Evolutionary conservation across 306 rosid genomes (phyloP), one percentile per base, ranked within the genome.

Genomic region (Cyamopsis tetragonoloba): DNA sequence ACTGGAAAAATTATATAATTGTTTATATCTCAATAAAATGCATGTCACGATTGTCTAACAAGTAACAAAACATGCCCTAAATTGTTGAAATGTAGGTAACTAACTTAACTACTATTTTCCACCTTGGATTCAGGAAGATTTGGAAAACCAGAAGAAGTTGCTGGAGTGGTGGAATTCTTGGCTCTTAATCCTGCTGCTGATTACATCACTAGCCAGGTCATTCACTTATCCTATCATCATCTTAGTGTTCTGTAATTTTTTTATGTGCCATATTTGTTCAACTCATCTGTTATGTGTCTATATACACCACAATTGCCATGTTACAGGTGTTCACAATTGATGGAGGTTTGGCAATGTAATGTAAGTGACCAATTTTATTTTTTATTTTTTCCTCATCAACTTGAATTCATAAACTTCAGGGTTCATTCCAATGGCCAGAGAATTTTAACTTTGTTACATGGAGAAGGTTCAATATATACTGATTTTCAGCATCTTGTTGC

Each of bases 91-190:
- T 62, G 49, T 19, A 53, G 23, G 7, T 14, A 19, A 15, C 32
- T 50, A 7, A 7, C 19, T 59, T 20, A 31, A 3, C 6, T 2
- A 2, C 6, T 4, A 15, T 42, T 73, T n/a, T 53, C 42, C 51
- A 27, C 43, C 32, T 7, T 62, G 58, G 27, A 34, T 83, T 46
- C 85, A 90, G 97, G 92, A 31, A 87, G 92, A 68, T 82, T 83
- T 70, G 97, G 97, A 30, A 89, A 76, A 71, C 95, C 95, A 0
- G 95, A 90, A 77, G 97, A 90, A 82, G 91, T 90, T 64, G 97
- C 95, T 63, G 97, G 97, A 56, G 85, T 90, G 15, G 95, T 90
- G 76, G 87, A 90, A 77, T 87, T 90, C 68, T 86, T 90, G 85
- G 97, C 95, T 53, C 87, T 90, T 39, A 79, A 72, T 72, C 92